phyloP scores from a whole-genome alignment of 78 protist species.

The Bodo saltans region DNA sequence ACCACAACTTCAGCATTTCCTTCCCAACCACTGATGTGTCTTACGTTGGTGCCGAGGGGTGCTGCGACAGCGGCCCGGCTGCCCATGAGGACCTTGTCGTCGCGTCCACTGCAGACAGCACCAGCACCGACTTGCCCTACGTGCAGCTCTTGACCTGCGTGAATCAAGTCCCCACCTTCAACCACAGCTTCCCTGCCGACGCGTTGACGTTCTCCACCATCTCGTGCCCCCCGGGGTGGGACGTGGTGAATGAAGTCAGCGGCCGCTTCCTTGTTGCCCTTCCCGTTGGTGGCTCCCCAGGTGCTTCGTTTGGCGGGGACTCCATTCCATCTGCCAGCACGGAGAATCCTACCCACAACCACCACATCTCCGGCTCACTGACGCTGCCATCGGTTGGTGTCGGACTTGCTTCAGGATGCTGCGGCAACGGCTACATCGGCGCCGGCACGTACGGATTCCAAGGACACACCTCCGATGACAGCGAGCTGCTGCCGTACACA shows the following conservation, averaged over 20 bases:
- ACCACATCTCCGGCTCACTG: neutral
- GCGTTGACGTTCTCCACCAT: neutral
- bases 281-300: neutral
- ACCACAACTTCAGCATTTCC: neutral
- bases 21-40: neutral
- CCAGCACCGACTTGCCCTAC: neutral
- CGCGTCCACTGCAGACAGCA: neutral
- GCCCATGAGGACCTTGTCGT: neutral
- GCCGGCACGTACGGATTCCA: neutral
- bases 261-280: neutral
- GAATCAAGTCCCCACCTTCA: neutral
- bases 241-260: neutral
- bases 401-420: neutral
- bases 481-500: neutral
- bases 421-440: neutral
- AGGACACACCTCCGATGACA: neutral
- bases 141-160: neutral
- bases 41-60: neutral
- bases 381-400: neutral
- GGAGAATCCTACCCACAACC: neutral
- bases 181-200: neutral
- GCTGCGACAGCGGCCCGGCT: neutral
- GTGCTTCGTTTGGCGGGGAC: neutral
- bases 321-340: neutral
- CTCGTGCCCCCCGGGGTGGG: neutral